Conservation (phyloP, 257 asterid species). For the Eustoma russellianum region DNA sequence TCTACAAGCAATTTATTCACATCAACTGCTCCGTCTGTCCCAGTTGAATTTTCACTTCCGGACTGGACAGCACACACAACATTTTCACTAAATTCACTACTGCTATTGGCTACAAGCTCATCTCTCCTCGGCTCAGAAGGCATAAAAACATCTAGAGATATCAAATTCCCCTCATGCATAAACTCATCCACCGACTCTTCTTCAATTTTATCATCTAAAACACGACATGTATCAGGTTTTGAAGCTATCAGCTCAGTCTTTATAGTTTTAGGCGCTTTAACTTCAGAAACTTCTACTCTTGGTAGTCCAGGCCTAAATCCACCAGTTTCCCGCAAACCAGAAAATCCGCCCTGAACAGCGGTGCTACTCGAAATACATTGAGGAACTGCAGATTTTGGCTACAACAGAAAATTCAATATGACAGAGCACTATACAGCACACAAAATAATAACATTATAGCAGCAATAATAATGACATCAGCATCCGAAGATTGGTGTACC, state of each 20-base stretch:
- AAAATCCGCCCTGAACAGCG: slow-evolving; percentile 21
- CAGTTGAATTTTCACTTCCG: neutral
- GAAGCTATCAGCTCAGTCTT: slow-evolving; percentile 24
- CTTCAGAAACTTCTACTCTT: slow-evolving; percentile 21
- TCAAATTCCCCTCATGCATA: slow-evolving; percentile 19
- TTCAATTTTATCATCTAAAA: slow-evolving; percentile 22
- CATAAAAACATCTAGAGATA: slow-evolving; percentile 19
- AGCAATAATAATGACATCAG: neutral
- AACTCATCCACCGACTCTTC: slow-evolving; percentile 19
- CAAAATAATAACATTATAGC: neutral
- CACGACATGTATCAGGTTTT: slow-evolving; percentile 18
- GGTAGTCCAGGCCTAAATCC: slow-evolving; percentile 23
- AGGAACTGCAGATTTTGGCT: slow-evolving; percentile 59
- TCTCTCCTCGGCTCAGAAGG: slow-evolving; percentile 15
- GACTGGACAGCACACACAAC: slow-evolving; percentile 17
- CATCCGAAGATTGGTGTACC: slow-evolving; percentile 30
- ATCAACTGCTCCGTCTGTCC: slow-evolving; percentile 31
- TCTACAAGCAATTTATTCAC: slow-evolving; percentile 23
- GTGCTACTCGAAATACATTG: slow-evolving; percentile 22
- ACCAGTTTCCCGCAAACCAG: slow-evolving; percentile 31
- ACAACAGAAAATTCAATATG: slow-evolving; percentile 18
- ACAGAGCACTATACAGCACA: slow-evolving; percentile 7
- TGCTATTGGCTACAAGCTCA: slow-evolving; percentile 11
- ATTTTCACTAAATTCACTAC: slow-evolving; percentile 16
- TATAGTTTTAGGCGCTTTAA: slow-evolving; percentile 9